Evolutionary conservation across 2,329 filamentous ascomycete species (phyloP).

Genomic region (Pleurostoma richardsiae): DNA sequence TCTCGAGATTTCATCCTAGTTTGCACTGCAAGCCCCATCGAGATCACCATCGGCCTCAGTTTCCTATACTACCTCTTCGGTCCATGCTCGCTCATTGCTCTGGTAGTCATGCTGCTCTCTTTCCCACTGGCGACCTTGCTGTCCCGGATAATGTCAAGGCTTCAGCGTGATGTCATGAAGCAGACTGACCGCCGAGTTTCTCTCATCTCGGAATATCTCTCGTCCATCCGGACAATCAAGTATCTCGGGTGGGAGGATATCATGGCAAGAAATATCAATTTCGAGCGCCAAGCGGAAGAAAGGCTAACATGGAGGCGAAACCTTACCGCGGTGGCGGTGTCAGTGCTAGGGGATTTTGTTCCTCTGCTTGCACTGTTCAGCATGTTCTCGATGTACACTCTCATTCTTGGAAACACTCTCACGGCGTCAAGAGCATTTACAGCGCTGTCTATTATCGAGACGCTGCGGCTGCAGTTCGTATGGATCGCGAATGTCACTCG

Average conservation of each 20-base stretch:
- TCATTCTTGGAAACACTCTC: background rate
- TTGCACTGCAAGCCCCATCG: slow-evolving; percentile 25
- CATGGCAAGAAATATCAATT: slow-evolving; percentile 19
- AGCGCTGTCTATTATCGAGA: slow-evolving; percentile 10
- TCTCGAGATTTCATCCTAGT: background rate
- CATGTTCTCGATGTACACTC: slow-evolving; percentile 1
- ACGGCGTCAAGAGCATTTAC: slow-evolving; percentile 9
- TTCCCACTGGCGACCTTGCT: slow-evolving; percentile 10
- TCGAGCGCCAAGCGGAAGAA: slow-evolving; percentile 19
- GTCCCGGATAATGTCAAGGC: slow-evolving; percentile 18
- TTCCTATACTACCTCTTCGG: slow-evolving; percentile 12
- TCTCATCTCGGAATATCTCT: slow-evolving; percentile 23
- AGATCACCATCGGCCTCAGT: slow-evolving; percentile 30
- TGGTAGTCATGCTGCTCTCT: background rate
- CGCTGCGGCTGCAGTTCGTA: slow-evolving; percentile 2
- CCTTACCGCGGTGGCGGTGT: slow-evolving; percentile 11
- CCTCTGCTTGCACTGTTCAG: slow-evolving; percentile 2
- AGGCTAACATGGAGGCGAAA: slow-evolving; percentile 22
- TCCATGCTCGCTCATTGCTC: background rate
- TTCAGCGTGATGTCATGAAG: slow-evolving; percentile 21
- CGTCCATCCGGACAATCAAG: slow-evolving; percentile 26
- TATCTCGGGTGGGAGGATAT: slow-evolving; percentile 28
- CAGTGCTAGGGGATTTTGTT: slow-evolving; percentile 8
- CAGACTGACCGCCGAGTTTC: slow-evolving; percentile 23
- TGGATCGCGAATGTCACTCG: slow-evolving; percentile 11